phyloP scores from a whole-genome alignment of 306 rosid genomes.

The Prunus padus region DNA sequence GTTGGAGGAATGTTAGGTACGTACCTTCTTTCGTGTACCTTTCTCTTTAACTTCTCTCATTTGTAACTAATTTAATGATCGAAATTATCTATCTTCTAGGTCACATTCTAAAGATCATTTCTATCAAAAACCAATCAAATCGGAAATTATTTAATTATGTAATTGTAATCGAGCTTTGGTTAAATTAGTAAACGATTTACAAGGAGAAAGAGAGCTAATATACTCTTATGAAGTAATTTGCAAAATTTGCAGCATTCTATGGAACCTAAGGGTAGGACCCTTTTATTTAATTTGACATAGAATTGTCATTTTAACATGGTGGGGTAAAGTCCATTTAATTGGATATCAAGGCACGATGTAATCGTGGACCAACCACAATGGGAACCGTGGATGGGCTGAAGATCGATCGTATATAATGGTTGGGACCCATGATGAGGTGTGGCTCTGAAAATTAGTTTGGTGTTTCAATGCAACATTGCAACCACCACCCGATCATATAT shows the following conservation, averaged over 20 bases:
- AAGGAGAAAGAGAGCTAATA: no score
- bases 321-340: constrained; percentile 49
- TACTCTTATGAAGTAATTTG: neutral
- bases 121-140: no score
- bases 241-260: neutral
- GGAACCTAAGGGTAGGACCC: neutral
- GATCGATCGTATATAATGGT: constrained; percentile 11
- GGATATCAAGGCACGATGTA: constrained; percentile 16
- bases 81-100: no score
- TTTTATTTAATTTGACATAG: constrained; percentile 11
- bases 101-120: no score
- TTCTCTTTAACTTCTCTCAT: no score
- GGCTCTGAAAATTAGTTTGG: constrained; percentile 7
- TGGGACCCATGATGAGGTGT: constrained; percentile 27
- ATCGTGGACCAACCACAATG: constrained; percentile 35
- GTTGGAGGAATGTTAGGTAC: no score
- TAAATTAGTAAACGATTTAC: no score
- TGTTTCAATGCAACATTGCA: constrained; percentile 31
- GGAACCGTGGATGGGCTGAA: constrained; percentile 23
- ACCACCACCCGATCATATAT: constrained; percentile 30
- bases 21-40: no score
- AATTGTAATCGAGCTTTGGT: no score
- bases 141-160: no score
- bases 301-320: constrained; percentile 21
- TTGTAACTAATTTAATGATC: no score